Evolutionary conservation across 352 stramenopile species (phyloP), one percentile per base, ranked within the genome.

Genomic region (Phytophthora idaei): DNA sequence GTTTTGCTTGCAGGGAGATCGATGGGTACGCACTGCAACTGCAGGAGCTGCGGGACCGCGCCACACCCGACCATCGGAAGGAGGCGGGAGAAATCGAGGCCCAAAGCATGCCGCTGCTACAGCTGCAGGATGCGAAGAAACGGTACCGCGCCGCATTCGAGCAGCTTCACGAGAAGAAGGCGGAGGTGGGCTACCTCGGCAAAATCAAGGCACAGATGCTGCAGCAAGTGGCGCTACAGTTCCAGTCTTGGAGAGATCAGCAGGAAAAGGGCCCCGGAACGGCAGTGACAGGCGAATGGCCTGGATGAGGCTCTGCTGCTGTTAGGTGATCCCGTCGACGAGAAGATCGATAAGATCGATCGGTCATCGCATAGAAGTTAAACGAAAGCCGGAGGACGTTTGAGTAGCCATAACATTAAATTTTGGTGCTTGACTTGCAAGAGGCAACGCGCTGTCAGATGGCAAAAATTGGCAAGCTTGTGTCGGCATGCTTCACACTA

Each of bases 191-290:
- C 8, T 89, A 89, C 56, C 39, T 90, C 42, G 45, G 64, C 50
- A 85, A 87, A 55, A 83, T 89, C 61, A 87, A 85, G 58, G 74
- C 76, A 53, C 80, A 90, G 58, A 88, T 90, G 78, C 67, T 90
- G 51, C 67, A 76, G 55, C 67, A 76, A n/a, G 69, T 90, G 47
- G 83, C 77, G 29, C 67, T 64, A 46, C 78, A 80, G 17, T 90
- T 89, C 21, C 70, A 90, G 29, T n/a, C 21, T 2, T 90, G 81
- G 80, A 84, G 46, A 46, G 48, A 68, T n/a, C 69, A 59, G 44
- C 60, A 73, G 37, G 11, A 71, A 36, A 46, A 63, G 27, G 41
- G 34, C 8, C 32, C 39, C 11, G 64, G 61, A 55, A 58, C 34
- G 29, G 25, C 28, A 42, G 27, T 17, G 41, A 25, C 17, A 45